Evolutionary conservation across 2,329 filamentous ascomycete genomes (phyloP).

Genomic region (Sporothrix schenckii): DNA sequence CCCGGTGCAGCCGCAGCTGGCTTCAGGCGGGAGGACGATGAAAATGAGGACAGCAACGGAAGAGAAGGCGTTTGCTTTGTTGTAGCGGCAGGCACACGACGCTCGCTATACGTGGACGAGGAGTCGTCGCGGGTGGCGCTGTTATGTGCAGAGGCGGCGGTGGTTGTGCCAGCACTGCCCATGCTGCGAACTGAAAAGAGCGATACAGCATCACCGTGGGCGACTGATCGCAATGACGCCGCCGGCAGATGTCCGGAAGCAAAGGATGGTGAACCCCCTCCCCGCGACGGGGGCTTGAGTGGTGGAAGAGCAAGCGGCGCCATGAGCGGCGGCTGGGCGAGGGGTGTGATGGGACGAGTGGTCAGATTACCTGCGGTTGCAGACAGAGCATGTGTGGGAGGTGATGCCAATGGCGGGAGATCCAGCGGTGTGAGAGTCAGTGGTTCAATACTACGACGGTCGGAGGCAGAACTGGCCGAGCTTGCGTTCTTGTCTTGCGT

Average conservation of each 20-base stretch:
- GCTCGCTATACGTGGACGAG: slow-evolving; percentile 33
- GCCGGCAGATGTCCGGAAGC: slow-evolving; percentile 20
- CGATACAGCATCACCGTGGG: slow-evolving; percentile 22
- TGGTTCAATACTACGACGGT: slow-evolving; percentile 2
- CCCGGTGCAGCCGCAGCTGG: slow-evolving; percentile 24
- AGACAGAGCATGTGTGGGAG: not conserved
- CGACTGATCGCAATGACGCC: slow-evolving; percentile 24
- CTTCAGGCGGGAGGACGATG: slow-evolving; percentile 26
- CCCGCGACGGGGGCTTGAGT: slow-evolving; percentile 3
- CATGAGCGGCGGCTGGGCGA: slow-evolving; percentile 26
- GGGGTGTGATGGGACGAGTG: slow-evolving; percentile 14
- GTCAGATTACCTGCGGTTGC: not conserved
- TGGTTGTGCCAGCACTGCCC: not conserved
- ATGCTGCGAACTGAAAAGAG: slow-evolving; percentile 17
- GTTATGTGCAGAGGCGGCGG: not conserved
- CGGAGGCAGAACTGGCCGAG: not conserved
- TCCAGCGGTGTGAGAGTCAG: not conserved
- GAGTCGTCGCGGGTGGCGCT: slow-evolving; percentile 25
- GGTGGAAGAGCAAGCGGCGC: slow-evolving; percentile 26
- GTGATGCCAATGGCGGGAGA: slow-evolving; percentile 17
- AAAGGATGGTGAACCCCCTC: not conserved
- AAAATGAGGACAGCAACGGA: slow-evolving; percentile 4
- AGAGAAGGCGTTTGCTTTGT: slow-evolving; percentile 7
- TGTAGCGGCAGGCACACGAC: not conserved
- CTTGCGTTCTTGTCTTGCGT: not conserved